Evolutionary conservation across 441 rosid genomes (phyloP).

Genomic region (Populus hybrid): DNA sequence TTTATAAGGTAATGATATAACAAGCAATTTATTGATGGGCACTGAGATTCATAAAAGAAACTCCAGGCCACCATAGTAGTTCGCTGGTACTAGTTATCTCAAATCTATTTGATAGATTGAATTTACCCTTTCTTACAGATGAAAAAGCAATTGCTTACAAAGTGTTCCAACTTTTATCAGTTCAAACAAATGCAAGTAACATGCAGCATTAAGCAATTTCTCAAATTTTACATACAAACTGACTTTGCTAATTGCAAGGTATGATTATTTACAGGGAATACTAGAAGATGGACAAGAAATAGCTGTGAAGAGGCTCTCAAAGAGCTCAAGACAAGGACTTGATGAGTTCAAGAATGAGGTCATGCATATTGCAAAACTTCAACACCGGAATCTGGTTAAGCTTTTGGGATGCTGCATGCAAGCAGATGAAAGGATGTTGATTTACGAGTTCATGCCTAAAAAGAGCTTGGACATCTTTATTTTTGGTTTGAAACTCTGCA

Average conservation of each 20-base stretch:
- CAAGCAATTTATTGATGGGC: too few species aligned
- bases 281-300: background rate
- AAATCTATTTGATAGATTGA: too few species aligned
- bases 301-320: background rate
- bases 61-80: too few species aligned
- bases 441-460: constrained; percentile 40
- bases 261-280: background rate
- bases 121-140: too few species aligned
- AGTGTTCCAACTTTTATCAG: too few species aligned
- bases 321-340: background rate
- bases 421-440: constrained; percentile 30
- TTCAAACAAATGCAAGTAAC: too few species aligned
- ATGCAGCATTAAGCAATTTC: too few species aligned
- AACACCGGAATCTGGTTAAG: constrained; percentile 40
- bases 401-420: constrained; percentile 38
- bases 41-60: too few species aligned
- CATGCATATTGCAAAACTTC: constrained; percentile 24
- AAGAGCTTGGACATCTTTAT: constrained; percentile 38
- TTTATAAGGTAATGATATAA: background rate
- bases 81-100: too few species aligned
- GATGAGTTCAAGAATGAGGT: background rate
- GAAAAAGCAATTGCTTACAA: too few species aligned
- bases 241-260: too few species aligned
- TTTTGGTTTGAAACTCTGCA: constrained; percentile 22
- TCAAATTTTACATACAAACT: too few species aligned